A percentile compares a stretch with the other conserved stretches of the same genome.
phyloP scores from a whole-genome alignment of 1,284 basidiomycete species.

The Austroboletus niveus region DNA sequence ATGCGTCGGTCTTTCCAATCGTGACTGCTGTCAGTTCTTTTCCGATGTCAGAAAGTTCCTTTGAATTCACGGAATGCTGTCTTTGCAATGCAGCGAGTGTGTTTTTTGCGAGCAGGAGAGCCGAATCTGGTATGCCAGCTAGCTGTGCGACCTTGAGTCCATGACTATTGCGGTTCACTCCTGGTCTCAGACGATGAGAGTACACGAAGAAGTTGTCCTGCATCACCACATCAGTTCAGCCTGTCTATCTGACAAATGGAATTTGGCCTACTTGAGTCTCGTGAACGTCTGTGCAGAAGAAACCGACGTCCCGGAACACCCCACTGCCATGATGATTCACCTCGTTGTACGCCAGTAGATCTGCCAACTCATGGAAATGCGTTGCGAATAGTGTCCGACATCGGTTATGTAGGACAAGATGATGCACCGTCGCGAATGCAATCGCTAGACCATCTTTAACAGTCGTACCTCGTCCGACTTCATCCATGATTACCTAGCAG shows the following conservation, averaged over 20 bases:
- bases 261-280: constrained; percentile 59
- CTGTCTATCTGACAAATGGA: neutral
- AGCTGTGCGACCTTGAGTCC: constrained; percentile 89
- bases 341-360: constrained; percentile 69
- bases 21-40: constrained; percentile 18
- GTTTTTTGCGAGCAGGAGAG: constrained; percentile 56
- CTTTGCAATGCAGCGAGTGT: constrained; percentile 44
- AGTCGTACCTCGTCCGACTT: constrained; percentile 94
- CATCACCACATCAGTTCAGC: neutral
- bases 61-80: constrained; percentile 18
- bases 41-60: constrained; percentile 29
- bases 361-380: constrained; percentile 92
- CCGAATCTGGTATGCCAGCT: constrained; percentile 77
- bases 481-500: constrained; percentile 90
- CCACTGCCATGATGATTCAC: constrained; percentile 39
- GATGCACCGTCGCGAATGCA: constrained; percentile 87
- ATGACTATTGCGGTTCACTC: constrained; percentile 90
- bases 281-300: constrained; percentile 87
- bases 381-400: constrained; percentile 93
- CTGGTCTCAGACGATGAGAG: constrained; percentile 76
- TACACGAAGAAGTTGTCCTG: constrained; percentile 80
- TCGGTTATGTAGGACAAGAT: constrained; percentile 71
- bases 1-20: neutral
- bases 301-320: constrained; percentile 63
- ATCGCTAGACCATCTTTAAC: constrained; percentile 91